Conservation (phyloP, 495 filamentous ascomycete genomes). For the Hypoxylon perforatum region DNA sequence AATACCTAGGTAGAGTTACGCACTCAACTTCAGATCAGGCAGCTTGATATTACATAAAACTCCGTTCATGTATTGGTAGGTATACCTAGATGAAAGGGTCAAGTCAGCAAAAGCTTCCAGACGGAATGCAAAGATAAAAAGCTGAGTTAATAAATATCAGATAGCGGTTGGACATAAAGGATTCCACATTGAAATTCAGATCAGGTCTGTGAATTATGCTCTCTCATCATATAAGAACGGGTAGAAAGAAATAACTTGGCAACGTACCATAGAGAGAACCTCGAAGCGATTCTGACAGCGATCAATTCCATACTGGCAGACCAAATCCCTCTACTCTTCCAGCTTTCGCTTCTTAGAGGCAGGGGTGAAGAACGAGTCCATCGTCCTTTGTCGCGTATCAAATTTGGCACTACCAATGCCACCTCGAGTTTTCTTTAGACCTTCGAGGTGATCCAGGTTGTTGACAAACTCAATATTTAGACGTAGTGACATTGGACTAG, state of each 20-base stretch:
- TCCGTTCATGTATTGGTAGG: conserved; percentile 17
- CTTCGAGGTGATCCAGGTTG: conserved; percentile 72
- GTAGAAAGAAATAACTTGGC: conserved; percentile 28
- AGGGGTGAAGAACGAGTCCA: conserved; percentile 76
- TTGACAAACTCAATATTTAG: conserved; percentile 50
- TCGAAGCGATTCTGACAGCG: not conserved
- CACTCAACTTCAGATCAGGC: too few relatives aligned
- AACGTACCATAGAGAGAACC: conserved; percentile 45
- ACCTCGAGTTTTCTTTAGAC: conserved; percentile 78
- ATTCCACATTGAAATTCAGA: conserved; percentile 73
- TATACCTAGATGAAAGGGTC: conserved; percentile 15
- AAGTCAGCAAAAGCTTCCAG: conserved; percentile 18
- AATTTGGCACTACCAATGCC: conserved; percentile 80
- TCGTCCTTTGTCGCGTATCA: conserved; percentile 75
- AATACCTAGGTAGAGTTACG: not conserved
- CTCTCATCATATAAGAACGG: conserved; percentile 68
- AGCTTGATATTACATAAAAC: too few relatives aligned
- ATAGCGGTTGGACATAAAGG: conserved; percentile 81
- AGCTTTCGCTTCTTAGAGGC: conserved; percentile 62
- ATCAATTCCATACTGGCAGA: not conserved
- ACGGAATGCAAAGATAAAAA: not conserved
- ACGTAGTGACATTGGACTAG: not conserved
- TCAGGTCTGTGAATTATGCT: conserved; percentile 83
- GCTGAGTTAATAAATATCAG: conserved; percentile 60
- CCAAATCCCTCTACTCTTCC: conserved; percentile 22